A percentile compares a stretch with the other conserved stretches of the same genome.
Evolutionary conservation across 2,329 filamentous ascomycete genomes (phyloP).

Genomic region (Colletotrichum sp.): DNA sequence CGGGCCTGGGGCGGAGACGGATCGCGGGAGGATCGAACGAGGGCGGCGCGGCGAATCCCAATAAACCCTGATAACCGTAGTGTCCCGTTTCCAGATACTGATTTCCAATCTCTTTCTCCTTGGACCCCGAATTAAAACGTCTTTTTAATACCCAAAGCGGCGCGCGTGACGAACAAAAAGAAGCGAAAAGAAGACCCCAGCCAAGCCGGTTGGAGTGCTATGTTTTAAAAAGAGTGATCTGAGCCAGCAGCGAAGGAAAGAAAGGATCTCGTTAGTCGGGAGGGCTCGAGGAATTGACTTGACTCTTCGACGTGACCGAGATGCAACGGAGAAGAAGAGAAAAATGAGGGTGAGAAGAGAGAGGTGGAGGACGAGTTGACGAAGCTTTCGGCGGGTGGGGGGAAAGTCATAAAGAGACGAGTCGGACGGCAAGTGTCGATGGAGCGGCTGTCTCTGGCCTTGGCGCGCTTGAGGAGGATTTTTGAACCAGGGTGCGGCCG

Average conservation of each 20-base stretch:
- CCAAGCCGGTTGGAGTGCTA: background rate
- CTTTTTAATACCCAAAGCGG: slow-evolving; percentile 2
- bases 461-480: slow-evolving; percentile 7
- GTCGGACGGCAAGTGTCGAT: background rate
- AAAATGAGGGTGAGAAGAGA: slow-evolving; percentile 31
- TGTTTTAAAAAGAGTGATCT: slow-evolving; percentile 48
- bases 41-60: background rate
- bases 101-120: slow-evolving; percentile 9
- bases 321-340: slow-evolving; percentile 34
- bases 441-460: slow-evolving; percentile 4
- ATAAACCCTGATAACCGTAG: background rate
- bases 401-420: slow-evolving; percentile 44
- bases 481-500: slow-evolving; percentile 17
- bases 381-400: slow-evolving; percentile 29
- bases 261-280: slow-evolving; percentile 38
- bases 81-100: background rate
- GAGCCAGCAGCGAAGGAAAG: slow-evolving; percentile 63
- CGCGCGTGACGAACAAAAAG: slow-evolving; percentile 28
- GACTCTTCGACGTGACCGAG: slow-evolving; percentile 51
- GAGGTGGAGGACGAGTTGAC: slow-evolving; percentile 24
- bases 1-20: slow-evolving; percentile 15
- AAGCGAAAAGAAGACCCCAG: slow-evolving; percentile 29
- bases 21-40: background rate
- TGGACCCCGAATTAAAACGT: slow-evolving; percentile 18
- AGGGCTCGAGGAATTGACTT: slow-evolving; percentile 36